Conservation (phyloP, 331 rosid genomes). For the Malus hybrid region DNA sequence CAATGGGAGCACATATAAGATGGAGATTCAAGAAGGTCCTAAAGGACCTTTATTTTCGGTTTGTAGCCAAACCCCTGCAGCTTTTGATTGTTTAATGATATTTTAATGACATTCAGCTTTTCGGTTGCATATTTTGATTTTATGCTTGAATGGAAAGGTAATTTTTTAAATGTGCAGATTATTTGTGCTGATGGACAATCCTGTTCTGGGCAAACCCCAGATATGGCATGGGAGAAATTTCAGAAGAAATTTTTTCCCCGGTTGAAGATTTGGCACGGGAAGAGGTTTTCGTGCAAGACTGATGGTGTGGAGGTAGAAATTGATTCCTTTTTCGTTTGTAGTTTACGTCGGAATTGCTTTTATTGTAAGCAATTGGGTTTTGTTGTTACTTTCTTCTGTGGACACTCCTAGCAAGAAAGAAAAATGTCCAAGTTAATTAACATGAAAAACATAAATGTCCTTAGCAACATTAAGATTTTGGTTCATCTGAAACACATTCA, state of each 20-base stretch:
- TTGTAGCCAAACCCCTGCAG: slow-evolving; percentile 17
- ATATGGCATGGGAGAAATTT: slow-evolving; percentile 68
- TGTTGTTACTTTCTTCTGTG: not conserved
- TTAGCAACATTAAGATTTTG: not conserved
- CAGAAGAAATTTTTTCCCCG: slow-evolving; percentile 57
- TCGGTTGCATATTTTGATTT: slow-evolving; percentile 5
- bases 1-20: slow-evolving; percentile 52
- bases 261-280: slow-evolving; percentile 67
- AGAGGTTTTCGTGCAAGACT: slow-evolving; percentile 63
- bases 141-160: not conserved
- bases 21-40: slow-evolving; percentile 81
- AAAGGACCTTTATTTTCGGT: slow-evolving; percentile 80
- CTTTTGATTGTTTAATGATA: slow-evolving; percentile 1
- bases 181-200: slow-evolving; percentile 58
- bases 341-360: not conserved
- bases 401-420: not conserved
- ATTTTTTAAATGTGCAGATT: slow-evolving; percentile 38
- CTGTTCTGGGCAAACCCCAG: slow-evolving; percentile 80
- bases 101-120: not conserved
- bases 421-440: not conserved
- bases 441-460: not conserved
- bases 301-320: slow-evolving; percentile 85
- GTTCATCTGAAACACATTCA: not conserved
- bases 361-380: not conserved
- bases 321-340: not conserved